phyloP scores from a whole-genome alignment of 306 rosid species.

The Medicago ruthenica region DNA sequence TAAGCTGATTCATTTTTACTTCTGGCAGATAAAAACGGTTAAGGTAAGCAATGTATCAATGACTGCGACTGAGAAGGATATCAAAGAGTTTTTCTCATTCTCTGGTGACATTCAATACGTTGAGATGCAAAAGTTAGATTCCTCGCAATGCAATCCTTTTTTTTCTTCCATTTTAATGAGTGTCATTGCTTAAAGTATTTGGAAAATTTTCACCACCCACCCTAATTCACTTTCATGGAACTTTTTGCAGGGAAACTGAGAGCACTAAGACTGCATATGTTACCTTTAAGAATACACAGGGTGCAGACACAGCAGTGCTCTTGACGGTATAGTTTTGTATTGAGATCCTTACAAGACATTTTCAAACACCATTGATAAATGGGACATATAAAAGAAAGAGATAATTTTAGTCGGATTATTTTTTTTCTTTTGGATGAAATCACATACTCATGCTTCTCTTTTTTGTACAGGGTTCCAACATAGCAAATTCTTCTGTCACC shows the following conservation, averaged over 20 bases:
- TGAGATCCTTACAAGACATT: neutral
- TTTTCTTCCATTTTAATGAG: neutral
- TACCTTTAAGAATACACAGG: slow-evolving; percentile 77
- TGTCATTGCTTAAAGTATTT: no score
- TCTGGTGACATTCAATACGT: slow-evolving; percentile 72
- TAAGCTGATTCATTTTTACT: slow-evolving; percentile 19
- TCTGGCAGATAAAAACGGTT: slow-evolving; percentile 62
- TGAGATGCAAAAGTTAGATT: slow-evolving; percentile 70
- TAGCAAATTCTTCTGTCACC: slow-evolving; percentile 58
- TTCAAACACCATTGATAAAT: slow-evolving; percentile 4
- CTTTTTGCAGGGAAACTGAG: slow-evolving; percentile 60
- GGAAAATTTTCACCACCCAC: no score
- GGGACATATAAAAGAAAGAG: neutral
- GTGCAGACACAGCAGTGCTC: slow-evolving; percentile 72
- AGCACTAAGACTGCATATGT: slow-evolving; percentile 71
- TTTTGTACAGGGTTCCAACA: slow-evolving; percentile 62
- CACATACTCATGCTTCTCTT: neutral
- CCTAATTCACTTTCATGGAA: no score
- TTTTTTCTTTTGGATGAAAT: neutral
- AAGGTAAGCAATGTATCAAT: slow-evolving; percentile 70
- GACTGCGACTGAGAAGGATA: slow-evolving; percentile 56
- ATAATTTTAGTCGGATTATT: slow-evolving; percentile 4
- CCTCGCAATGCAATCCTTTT: slow-evolving; percentile 4
- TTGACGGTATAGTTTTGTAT: slow-evolving; percentile 60
- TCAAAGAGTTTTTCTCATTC: slow-evolving; percentile 78